A percentile compares a stretch with the other conserved stretches of the same genome.
These are phyloP conservation scores for Talaromyces sp. DNA, from an alignment of 2,329 filamentous ascomycete genomes.

Conservation along the genomic window DNA sequence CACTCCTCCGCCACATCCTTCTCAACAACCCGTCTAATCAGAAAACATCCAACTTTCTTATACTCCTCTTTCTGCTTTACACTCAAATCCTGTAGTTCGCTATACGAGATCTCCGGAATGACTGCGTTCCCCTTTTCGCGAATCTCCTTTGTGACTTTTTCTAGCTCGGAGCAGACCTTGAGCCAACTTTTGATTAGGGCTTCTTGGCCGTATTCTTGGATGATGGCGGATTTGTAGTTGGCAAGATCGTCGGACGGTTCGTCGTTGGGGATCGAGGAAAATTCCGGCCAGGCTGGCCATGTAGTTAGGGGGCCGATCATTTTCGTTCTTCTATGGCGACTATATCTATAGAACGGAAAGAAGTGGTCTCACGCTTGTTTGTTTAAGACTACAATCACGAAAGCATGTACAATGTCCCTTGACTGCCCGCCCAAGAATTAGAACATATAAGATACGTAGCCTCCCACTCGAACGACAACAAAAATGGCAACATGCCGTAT, in stretches of 20 bases:
- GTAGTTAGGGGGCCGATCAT: neutral
- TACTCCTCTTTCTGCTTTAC: neutral
- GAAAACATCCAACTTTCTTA: neutral
- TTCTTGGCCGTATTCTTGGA: neutral
- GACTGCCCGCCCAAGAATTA: neutral
- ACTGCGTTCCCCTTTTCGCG: neutral
- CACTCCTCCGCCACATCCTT: neutral
- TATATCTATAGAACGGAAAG: neutral
- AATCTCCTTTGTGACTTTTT: neutral
- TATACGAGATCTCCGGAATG: neutral
- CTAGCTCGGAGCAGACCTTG: neutral
- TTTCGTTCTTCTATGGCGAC: neutral
- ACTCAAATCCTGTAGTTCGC: neutral
- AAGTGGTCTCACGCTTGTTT: neutral
- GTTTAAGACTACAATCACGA: neutral
- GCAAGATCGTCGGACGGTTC: neutral
- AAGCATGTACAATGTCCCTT: neutral
- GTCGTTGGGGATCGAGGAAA: neutral
- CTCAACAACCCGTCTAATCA: neutral
- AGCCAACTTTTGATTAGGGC: neutral
- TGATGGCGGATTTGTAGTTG: neutral
- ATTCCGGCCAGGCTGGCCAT: neutral
- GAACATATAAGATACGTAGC: neutral
- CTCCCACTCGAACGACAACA: no score
- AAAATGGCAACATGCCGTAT: neutral